Evolutionary conservation across 2,329 filamentous ascomycete species (phyloP).

Genomic region (Claviceps sp.): DNA sequence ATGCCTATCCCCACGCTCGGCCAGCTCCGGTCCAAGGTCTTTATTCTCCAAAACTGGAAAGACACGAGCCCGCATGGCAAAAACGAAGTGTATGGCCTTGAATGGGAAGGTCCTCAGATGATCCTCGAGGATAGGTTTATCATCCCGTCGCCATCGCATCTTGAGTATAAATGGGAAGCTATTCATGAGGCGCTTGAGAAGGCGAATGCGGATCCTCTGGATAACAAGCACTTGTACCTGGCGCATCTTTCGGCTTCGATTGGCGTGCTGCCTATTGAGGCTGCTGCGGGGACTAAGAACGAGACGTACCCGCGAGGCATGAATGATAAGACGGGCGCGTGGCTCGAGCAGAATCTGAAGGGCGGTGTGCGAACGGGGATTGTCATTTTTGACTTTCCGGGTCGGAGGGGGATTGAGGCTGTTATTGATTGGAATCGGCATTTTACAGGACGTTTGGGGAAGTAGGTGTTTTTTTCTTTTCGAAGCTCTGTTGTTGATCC

Average conservation of each 20-base stretch:
- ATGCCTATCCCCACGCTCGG: slow-evolving; percentile 29
- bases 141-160: slow-evolving; percentile 26
- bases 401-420: slow-evolving; percentile 26
- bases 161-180: slow-evolving; percentile 33
- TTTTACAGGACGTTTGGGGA: not conserved
- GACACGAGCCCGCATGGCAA: not conserved
- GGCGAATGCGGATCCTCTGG: slow-evolving; percentile 19
- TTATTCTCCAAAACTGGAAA: slow-evolving; percentile 35
- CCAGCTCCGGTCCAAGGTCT: slow-evolving; percentile 29
- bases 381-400: slow-evolving; percentile 36
- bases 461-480: not conserved
- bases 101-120: slow-evolving; percentile 31
- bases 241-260: slow-evolving; percentile 34
- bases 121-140: slow-evolving; percentile 33
- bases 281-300: slow-evolving; percentile 32
- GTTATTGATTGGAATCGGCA: slow-evolving; percentile 28
- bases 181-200: slow-evolving; percentile 26
- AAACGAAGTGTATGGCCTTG: slow-evolving; percentile 24
- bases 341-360: slow-evolving; percentile 19
- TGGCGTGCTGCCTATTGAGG: slow-evolving; percentile 35
- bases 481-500: not conserved
- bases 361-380: slow-evolving; percentile 25
- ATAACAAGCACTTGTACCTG: slow-evolving; percentile 27
- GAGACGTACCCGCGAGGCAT: slow-evolving; percentile 26
- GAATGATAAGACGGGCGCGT: slow-evolving; percentile 35